Evolutionary conservation across 2,329 filamentous ascomycete species (phyloP).

Genomic region (Aspergillus clavatus): DNA sequence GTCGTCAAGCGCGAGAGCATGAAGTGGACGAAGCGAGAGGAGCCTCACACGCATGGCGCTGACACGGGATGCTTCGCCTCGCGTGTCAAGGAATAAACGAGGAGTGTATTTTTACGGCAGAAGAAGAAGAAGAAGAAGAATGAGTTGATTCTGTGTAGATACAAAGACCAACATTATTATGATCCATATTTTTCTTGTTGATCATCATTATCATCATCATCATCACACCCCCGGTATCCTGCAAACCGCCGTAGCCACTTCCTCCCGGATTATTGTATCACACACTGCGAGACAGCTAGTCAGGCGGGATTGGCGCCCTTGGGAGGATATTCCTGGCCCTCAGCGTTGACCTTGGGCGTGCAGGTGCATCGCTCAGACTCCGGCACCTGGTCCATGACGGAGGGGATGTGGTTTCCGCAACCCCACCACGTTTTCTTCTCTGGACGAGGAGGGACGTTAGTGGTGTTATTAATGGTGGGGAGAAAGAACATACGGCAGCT

Average conservation of each 20-base stretch:
- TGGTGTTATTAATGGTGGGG: neutral
- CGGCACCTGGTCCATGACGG: conserved; percentile 58
- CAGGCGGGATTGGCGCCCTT: conserved; percentile 49
- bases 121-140: neutral
- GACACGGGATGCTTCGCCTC: conserved; percentile 21
- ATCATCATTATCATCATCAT: neutral
- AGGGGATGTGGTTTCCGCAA: conserved; percentile 58
- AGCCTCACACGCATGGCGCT: conserved; percentile 14
- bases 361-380: conserved; percentile 61
- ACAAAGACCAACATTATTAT: neutral
- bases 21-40: conserved; percentile 3
- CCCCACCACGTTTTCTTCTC: conserved; percentile 62
- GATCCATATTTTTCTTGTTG: too few species aligned
- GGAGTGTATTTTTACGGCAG: too few species aligned
- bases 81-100: conserved; percentile 8
- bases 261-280: neutral
- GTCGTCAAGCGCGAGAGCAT: neutral
- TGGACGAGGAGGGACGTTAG: conserved; percentile 25
- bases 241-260: too few species aligned
- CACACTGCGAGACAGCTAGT: conserved; percentile 24
- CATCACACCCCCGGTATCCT: neutral
- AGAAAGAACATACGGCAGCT: conserved; percentile 56
- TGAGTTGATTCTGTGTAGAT: neutral
- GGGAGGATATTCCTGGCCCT: conserved; percentile 61
- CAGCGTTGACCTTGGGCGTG: conserved; percentile 56